These are phyloP conservation scores for Blastomyces parvus DNA, from an alignment of 2,329 filamentous ascomycete genomes.

Conservation along the genomic window DNA sequence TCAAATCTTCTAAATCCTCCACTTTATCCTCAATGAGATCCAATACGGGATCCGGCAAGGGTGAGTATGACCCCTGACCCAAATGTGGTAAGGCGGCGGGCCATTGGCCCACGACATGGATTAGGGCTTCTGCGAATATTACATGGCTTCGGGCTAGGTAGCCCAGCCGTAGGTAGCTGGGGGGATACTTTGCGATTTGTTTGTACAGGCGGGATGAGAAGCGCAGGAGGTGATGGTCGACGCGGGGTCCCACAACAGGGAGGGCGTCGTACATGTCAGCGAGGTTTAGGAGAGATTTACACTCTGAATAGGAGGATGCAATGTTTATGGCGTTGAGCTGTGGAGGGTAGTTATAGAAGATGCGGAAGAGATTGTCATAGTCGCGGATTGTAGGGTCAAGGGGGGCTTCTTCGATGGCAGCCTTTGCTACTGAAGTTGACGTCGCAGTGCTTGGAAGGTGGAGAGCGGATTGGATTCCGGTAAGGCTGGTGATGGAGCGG, in stretches of 20 bases:
- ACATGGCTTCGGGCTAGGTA: constrained; percentile 75
- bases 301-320: constrained; percentile 84
- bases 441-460: constrained; percentile 38
- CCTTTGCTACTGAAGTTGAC: constrained; percentile 33
- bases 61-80: constrained; percentile 44
- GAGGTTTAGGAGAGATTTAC: constrained; percentile 75
- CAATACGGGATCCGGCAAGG: constrained; percentile 64
- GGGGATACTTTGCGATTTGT: constrained; percentile 92
- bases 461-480: constrained; percentile 45
- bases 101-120: constrained; percentile 94
- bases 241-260: constrained; percentile 73
- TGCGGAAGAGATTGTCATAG: constrained; percentile 90
- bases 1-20: constrained; percentile 76
- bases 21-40: constrained; percentile 93
- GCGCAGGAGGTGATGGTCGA: constrained; percentile 87
- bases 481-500: constrained; percentile 75
- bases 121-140: constrained; percentile 77
- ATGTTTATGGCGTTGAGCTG: constrained; percentile 77
- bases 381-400: constrained; percentile 69
- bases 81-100: constrained; percentile 69
- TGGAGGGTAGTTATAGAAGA: constrained; percentile 90
- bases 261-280: constrained; percentile 95
- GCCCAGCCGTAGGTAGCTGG: constrained; percentile 81
- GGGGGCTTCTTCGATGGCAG: constrained; percentile 49
- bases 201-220: constrained; percentile 89